Percentiles rank a stretch among this genome's conserved stretches.
Conservation (phyloP, 2,329 filamentous ascomycete genomes). For the Aspergillus sp. region DNA sequence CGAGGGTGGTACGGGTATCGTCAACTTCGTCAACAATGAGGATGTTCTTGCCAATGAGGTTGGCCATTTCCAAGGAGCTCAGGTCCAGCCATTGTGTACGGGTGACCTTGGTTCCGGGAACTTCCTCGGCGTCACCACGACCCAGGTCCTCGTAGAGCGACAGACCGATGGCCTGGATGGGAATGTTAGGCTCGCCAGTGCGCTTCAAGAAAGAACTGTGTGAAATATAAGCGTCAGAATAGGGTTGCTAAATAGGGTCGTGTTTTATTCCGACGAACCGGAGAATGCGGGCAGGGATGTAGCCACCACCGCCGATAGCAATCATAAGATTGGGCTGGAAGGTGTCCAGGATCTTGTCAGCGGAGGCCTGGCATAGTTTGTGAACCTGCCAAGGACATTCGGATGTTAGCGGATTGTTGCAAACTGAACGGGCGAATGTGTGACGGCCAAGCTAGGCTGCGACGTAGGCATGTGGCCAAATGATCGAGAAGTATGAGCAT, state of each 20-base stretch:
- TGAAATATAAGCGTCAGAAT: constrained; percentile 9
- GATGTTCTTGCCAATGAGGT: constrained; percentile 86
- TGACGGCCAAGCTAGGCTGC: background rate
- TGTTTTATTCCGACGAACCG: constrained; percentile 53
- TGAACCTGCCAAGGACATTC: constrained; percentile 68
- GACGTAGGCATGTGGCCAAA: background rate
- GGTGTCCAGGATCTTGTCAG: constrained; percentile 75
- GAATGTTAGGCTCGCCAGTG: constrained; percentile 85
- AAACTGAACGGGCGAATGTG: background rate
- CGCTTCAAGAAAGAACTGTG: constrained; percentile 85
- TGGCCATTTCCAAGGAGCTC: constrained; percentile 79
- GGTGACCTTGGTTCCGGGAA: constrained; percentile 88
- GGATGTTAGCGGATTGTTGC: constrained; percentile 17
- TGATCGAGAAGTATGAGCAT: background rate
- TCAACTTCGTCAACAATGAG: constrained; percentile 95
- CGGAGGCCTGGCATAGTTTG: constrained; percentile 90
- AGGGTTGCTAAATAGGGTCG: background rate
- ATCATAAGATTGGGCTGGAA: constrained; percentile 97
- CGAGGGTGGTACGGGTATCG: constrained; percentile 89
- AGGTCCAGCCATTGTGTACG: constrained; percentile 98
- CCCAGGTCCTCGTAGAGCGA: constrained; percentile 90
- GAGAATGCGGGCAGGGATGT: constrained; percentile 94
- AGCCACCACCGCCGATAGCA: constrained; percentile 95
- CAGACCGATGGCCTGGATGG: constrained; percentile 97
- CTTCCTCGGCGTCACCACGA: constrained; percentile 66